Evolutionary conservation across 805 yeast genomes (phyloP).

Genomic region (Cyberlindnera amylophila): DNA sequence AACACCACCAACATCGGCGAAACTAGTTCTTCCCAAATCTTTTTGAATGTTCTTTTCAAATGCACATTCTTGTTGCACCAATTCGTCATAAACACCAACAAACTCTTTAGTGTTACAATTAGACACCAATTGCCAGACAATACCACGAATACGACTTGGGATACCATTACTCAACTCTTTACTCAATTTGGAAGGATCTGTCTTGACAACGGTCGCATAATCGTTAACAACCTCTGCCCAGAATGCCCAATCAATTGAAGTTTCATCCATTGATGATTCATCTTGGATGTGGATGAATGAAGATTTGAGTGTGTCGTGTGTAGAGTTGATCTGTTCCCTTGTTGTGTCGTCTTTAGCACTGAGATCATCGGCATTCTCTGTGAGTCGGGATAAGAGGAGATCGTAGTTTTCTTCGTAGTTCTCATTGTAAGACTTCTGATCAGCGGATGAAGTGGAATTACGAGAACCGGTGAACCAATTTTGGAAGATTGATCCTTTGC

Average conservation of each 20-base stretch:
- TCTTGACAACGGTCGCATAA: constrained; percentile 61
- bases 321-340: constrained; percentile 47
- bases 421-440: constrained; percentile 13
- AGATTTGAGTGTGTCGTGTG: constrained; percentile 40
- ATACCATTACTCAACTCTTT: constrained; percentile 69
- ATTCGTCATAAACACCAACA: constrained; percentile 30
- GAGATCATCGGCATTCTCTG: constrained; percentile 51
- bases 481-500: constrained; percentile 14
- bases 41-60: constrained; percentile 76
- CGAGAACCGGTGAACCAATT: constrained; percentile 23
- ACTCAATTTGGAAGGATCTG: constrained; percentile 57
- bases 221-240: constrained; percentile 84
- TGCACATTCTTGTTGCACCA: constrained; percentile 52
- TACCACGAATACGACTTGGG: constrained; percentile 81
- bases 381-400: constrained; percentile 56
- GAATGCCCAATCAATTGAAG: constrained; percentile 68
- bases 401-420: constrained; percentile 44
- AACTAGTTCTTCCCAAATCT: constrained; percentile 83
- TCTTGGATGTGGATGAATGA: constrained; percentile 13
- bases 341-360: constrained; percentile 46
- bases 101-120: constrained; percentile 59
- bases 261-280: neutral
- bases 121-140: constrained; percentile 88
- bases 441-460: constrained; percentile 11
- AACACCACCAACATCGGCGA: constrained; percentile 50